These are phyloP conservation scores for Fusarium caatingaense DNA, from an alignment of 2,329 filamentous ascomycete species.

Conservation along the genomic window DNA sequence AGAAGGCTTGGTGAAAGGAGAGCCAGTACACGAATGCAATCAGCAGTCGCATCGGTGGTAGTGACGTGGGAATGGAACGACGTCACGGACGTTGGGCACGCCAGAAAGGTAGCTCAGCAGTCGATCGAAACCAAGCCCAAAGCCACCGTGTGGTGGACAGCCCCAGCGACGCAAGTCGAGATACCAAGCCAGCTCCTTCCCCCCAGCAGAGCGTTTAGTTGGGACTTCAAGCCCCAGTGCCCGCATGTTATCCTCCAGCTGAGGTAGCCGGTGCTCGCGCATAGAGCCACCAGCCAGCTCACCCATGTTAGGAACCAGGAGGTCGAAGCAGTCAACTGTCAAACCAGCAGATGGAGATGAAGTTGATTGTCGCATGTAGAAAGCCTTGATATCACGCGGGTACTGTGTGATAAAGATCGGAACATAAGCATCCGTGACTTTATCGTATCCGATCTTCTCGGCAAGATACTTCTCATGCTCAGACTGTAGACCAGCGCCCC, in stretches of 20 bases:
- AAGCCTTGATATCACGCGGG: conserved; percentile 88
- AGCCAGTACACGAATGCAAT: not conserved
- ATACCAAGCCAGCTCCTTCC: conserved; percentile 78
- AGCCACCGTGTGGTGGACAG: conserved; percentile 91
- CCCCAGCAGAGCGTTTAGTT: conserved; percentile 45
- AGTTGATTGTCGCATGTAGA: conserved; percentile 69
- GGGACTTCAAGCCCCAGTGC: conserved; percentile 69
- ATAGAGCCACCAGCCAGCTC: conserved; percentile 91
- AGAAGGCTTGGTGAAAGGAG: conserved; percentile 4
- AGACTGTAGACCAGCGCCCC: conserved; percentile 81
- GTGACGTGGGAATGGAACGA: conserved; percentile 87
- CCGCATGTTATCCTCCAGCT: conserved; percentile 77
- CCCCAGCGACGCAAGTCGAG: conserved; percentile 88
- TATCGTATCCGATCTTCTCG: conserved; percentile 65
- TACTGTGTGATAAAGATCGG: conserved; percentile 96
- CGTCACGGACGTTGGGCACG: conserved; percentile 83
- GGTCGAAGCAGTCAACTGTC: conserved; percentile 91
- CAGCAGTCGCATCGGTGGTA: conserved; percentile 71
- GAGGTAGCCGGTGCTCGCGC: conserved; percentile 80
- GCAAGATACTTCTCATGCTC: conserved; percentile 95
- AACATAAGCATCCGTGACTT: conserved; percentile 59
- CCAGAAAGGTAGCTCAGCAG: conserved; percentile 86
- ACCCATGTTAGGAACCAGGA: conserved; percentile 85
- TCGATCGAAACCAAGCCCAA: conserved; percentile 90
- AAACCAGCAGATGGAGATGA: conserved; percentile 47